Evolutionary conservation across 2,329 filamentous ascomycete species (phyloP).

Genomic region (Leptoxyphium fumago): DNA sequence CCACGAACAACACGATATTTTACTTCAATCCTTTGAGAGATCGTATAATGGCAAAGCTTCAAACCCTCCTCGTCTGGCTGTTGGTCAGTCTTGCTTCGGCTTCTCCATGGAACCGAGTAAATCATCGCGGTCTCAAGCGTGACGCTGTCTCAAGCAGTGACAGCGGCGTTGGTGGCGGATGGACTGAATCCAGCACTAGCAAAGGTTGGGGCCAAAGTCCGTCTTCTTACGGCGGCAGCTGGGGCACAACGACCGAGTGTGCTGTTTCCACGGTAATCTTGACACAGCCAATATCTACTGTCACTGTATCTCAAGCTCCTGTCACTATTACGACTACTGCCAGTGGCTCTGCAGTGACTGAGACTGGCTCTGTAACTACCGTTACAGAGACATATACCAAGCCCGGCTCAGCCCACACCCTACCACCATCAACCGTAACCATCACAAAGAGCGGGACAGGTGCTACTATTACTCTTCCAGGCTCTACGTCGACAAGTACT

Average conservation of each 20-base stretch:
- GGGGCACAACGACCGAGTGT: not conserved
- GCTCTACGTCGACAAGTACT: not conserved
- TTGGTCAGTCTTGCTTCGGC: not conserved
- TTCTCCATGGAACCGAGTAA: not conserved
- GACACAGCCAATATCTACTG: not conserved
- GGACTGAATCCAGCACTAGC: not conserved
- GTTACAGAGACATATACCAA: not conserved
- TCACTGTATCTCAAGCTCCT: not conserved
- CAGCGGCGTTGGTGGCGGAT: not conserved
- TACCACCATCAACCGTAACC: not conserved
- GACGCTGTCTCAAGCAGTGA: not conserved
- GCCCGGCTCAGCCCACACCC: not conserved
- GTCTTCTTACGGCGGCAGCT: not conserved
- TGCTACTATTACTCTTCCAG: not conserved
- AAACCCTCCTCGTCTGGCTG: not conserved
- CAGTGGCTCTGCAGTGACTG: not conserved
- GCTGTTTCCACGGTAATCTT: not conserved
- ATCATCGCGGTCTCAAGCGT: not conserved
- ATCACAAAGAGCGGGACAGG: not conserved
- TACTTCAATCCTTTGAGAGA: too few relatives aligned
- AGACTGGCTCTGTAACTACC: not conserved
- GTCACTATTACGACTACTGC: not conserved
- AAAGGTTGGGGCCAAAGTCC: not conserved
- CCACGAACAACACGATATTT: too few relatives aligned
- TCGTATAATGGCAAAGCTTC: not conserved